These are phyloP conservation scores for Apiospora kogelbergensis DNA, from an alignment of 2,329 filamentous ascomycete genomes.

Conservation along the genomic window DNA sequence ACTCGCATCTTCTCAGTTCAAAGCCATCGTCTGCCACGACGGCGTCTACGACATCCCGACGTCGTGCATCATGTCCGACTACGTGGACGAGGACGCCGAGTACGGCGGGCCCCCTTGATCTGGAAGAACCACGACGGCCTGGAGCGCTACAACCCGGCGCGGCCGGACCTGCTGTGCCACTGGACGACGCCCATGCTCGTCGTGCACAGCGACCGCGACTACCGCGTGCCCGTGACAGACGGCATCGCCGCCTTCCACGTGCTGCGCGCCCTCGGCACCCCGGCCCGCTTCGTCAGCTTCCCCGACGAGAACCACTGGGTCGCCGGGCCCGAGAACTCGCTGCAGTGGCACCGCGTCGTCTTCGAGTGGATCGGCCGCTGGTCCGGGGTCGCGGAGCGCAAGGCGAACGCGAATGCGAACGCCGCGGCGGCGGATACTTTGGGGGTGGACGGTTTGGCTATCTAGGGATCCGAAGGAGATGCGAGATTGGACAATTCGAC, in stretches of 20 bases:
- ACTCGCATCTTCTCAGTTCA: conserved; percentile 40
- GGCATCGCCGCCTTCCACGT: conserved; percentile 30
- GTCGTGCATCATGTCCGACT: conserved; percentile 28
- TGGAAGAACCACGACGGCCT: conserved; percentile 47
- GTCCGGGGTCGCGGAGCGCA: conserved; percentile 15
- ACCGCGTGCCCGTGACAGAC: conserved; percentile 46
- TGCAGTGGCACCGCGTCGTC: conserved; percentile 22
- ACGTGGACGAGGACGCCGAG: conserved; percentile 23
- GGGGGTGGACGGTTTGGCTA: not conserved
- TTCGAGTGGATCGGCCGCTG: conserved; percentile 24
- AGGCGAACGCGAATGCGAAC: not conserved
- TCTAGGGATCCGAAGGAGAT: not conserved
- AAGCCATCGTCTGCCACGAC: conserved; percentile 55
- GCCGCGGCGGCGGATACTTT: no score
- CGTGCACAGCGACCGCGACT: conserved; percentile 71
- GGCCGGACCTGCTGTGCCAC: conserved; percentile 46
- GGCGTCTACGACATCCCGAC: conserved; percentile 38
- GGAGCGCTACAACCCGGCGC: conserved; percentile 51
- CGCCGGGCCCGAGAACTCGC: conserved; percentile 14
- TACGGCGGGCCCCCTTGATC: conserved; percentile 45
- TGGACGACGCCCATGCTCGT: conserved; percentile 67
- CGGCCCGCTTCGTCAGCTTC: conserved; percentile 24
- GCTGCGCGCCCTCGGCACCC: conserved; percentile 18
- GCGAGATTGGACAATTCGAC: no score
- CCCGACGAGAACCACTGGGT: conserved; percentile 21